These are phyloP conservation scores for Podochytrium sp. DNA, from an alignment of 192 early-diverging fungal species.

Conservation along the genomic window DNA sequence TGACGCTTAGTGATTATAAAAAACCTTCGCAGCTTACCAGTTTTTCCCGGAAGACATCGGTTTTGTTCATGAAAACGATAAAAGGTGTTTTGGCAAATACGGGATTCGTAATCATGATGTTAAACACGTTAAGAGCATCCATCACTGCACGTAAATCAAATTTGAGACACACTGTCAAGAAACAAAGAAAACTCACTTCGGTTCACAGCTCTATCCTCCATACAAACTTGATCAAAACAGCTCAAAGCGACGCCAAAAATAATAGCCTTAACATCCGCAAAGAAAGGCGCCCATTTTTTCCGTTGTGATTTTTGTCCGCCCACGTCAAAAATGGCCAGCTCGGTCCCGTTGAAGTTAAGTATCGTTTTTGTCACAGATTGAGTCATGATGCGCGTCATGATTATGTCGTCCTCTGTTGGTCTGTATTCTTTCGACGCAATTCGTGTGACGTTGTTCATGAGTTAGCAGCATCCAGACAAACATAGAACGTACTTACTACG, in stretches of 20 bases:
- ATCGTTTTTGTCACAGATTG: neutral
- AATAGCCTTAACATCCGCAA: slow-evolving; percentile 61
- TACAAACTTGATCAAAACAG: slow-evolving; percentile 53
- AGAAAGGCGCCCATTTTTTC: slow-evolving; percentile 62
- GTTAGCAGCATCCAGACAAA: neutral
- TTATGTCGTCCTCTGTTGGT: slow-evolving; percentile 71
- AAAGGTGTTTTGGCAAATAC: slow-evolving; percentile 51
- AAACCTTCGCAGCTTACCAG: slow-evolving; percentile 43
- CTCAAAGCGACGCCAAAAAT: slow-evolving; percentile 64
- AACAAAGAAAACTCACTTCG: slow-evolving; percentile 22
- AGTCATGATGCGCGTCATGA: slow-evolving; percentile 43
- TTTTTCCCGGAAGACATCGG: slow-evolving; percentile 61
- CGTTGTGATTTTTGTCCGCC: slow-evolving; percentile 60
- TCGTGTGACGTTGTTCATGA: slow-evolving; percentile 48
- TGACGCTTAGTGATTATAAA: slow-evolving; percentile 52
- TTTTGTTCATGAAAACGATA: slow-evolving; percentile 69
- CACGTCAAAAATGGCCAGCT: slow-evolving; percentile 53
- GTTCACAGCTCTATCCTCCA: slow-evolving; percentile 55
- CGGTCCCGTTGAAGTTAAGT: neutral
- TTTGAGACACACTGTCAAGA: neutral
- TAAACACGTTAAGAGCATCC: slow-evolving; percentile 39
- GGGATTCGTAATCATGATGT: slow-evolving; percentile 37
- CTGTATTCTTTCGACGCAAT: slow-evolving; percentile 51
- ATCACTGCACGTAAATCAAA: slow-evolving; percentile 35
- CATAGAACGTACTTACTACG: slow-evolving; percentile 34